Conservation (phyloP, 148 eudicot species). For the Camellia granthamiana region DNA sequence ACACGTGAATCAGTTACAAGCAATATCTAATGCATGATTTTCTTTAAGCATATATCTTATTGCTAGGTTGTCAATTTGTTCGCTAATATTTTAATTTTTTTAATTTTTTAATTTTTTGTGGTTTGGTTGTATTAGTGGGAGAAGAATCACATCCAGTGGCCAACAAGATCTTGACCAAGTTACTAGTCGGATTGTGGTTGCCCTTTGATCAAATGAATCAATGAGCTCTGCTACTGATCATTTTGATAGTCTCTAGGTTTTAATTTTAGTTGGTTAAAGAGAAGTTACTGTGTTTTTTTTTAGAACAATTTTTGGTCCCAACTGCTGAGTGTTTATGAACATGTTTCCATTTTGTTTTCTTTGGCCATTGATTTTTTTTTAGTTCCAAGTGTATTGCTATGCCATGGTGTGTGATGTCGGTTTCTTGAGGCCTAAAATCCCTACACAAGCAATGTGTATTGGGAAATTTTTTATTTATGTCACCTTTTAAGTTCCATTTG, state of each 20-base stretch:
- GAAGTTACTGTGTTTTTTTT: constrained; percentile 1
- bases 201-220: constrained; percentile 13
- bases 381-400: not conserved
- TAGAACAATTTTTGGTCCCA: not conserved
- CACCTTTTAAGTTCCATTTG: not conserved
- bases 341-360: not conserved
- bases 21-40: not conserved
- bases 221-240: not conserved
- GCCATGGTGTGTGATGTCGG: not conserved
- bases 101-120: not conserved
- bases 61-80: not conserved
- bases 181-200: constrained; percentile 42
- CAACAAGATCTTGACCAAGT: constrained; percentile 56
- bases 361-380: not conserved
- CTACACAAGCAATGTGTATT: not conserved
- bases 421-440: not conserved
- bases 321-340: not conserved
- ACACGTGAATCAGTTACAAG: too few species aligned
- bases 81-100: too few species aligned
- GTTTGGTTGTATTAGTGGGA: constrained; percentile 30
- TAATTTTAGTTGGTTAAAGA: not conserved
- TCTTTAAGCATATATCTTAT: not conserved
- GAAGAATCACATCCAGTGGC: constrained; percentile 51
- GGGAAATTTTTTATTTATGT: not conserved
- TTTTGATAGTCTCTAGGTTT: not conserved